A percentile compares a stretch with the other conserved stretches of the same genome.
Conservation (phyloP, 1,284 basidiomycete species). For the Thecaphora thlaspeos region DNA sequence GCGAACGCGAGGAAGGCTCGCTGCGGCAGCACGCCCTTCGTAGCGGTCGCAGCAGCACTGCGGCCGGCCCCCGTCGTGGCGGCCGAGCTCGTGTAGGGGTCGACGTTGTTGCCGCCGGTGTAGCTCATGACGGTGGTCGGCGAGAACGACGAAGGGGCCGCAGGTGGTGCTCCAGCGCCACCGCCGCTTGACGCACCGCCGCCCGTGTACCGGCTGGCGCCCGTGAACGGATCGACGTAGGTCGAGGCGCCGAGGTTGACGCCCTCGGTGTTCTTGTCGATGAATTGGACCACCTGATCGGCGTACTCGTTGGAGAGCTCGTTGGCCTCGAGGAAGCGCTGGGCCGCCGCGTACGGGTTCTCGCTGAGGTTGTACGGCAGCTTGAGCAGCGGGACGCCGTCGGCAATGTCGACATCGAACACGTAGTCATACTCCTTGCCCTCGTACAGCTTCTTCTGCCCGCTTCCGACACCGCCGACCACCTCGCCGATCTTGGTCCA, state of each 20-base stretch:
- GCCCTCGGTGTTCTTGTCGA: conserved; percentile 78
- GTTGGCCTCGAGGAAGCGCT: conserved; percentile 80
- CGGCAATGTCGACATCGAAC: conserved; percentile 94
- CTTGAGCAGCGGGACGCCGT: conserved; percentile 88
- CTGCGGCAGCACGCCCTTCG: conserved; percentile 45
- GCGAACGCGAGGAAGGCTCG: conserved; percentile 69
- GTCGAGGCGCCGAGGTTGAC: conserved; percentile 69
- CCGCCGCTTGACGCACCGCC: conserved; percentile 20
- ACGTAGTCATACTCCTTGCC: conserved; percentile 98
- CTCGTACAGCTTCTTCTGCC: conserved; percentile 77
- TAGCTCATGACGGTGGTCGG: conserved; percentile 57
- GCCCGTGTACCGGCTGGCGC: conserved; percentile 67
- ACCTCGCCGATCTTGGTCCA: conserved; percentile 97
- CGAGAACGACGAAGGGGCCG: conserved; percentile 42
- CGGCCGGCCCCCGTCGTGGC: conserved; percentile 41
- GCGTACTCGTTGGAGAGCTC: conserved; percentile 79
- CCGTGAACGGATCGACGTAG: conserved; percentile 89
- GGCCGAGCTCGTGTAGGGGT: conserved; percentile 41
- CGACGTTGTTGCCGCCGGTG: conserved; percentile 59
- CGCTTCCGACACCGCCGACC: conserved; percentile 84
- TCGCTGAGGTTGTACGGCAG: conserved; percentile 83
- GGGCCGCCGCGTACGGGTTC: conserved; percentile 86
- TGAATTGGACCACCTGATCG: conserved; percentile 89
- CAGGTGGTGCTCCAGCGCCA: conserved; percentile 28
- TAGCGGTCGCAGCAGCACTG: conserved; percentile 23